These are phyloP conservation scores for Mollisiaceae sp. DNA, from an alignment of 2,329 filamentous ascomycete genomes.

Conservation along the genomic window DNA sequence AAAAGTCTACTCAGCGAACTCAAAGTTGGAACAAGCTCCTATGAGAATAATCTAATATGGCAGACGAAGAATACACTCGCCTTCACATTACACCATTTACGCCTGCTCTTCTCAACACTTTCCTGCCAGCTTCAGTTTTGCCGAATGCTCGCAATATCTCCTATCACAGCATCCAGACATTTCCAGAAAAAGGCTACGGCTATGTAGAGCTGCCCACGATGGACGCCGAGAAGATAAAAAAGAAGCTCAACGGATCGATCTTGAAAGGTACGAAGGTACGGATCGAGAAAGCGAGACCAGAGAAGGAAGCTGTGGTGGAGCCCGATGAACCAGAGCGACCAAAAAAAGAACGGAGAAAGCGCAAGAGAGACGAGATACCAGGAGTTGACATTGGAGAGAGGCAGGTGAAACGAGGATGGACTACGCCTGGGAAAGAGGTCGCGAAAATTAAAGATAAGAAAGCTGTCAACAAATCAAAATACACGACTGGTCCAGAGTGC, in stretches of 20 bases:
- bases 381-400: constrained; percentile 72
- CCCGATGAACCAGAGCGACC: constrained; percentile 47
- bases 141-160: constrained; percentile 78
- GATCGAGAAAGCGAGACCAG: constrained; percentile 78
- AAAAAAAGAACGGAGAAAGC: constrained; percentile 55
- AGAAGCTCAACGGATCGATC: constrained; percentile 86
- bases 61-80: constrained; percentile 50
- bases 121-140: constrained; percentile 72
- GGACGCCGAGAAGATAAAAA: constrained; percentile 89
- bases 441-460: constrained; percentile 60
- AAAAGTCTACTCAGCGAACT: constrained; percentile 14
- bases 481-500: constrained; percentile 80
- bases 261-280: constrained; percentile 85
- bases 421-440: constrained; percentile 55
- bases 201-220: constrained; percentile 81
- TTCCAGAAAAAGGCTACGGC: constrained; percentile 89
- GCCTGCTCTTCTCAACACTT: constrained; percentile 70
- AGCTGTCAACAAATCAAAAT: constrained; percentile 69
- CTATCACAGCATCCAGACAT: constrained; percentile 85
- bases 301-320: constrained; percentile 50
- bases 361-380: constrained; percentile 54
- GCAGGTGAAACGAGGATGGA: constrained; percentile 49
- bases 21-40: too few relatives aligned
- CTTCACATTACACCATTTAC: constrained; percentile 91
- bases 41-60: constrained; percentile 25